Percentiles rank a stretch among this genome's conserved stretches.
phyloP scores from a whole-genome alignment of 2,329 filamentous ascomycete genomes.

The Phaeomoniella chlamydospora region DNA sequence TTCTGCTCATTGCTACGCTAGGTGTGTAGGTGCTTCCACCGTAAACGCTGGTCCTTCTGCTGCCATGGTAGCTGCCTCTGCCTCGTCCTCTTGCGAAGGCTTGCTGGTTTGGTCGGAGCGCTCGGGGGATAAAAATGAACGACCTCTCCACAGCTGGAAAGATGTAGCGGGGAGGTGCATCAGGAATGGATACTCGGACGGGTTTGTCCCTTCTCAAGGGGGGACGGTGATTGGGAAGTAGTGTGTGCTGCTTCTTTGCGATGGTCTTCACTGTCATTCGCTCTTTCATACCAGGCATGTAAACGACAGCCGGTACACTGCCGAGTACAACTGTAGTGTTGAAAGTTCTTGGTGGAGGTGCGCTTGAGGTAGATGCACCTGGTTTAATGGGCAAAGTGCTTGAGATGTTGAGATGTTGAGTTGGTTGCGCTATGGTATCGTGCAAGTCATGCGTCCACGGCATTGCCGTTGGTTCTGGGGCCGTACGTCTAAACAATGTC shows the following conservation, averaged over 20 bases:
- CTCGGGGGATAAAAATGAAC: slow-evolving; percentile 94
- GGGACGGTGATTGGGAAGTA: slow-evolving; percentile 84
- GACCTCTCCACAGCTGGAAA: slow-evolving; percentile 82
- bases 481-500: background rate
- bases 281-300: slow-evolving; percentile 58
- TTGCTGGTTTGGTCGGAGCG: slow-evolving; percentile 85
- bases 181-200: slow-evolving; percentile 79
- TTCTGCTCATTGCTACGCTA: slow-evolving; percentile 73
- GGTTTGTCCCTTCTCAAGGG: slow-evolving; percentile 92
- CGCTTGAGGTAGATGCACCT: slow-evolving; percentile 8
- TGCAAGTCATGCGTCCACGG: slow-evolving; percentile 90
- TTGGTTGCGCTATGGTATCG: slow-evolving; percentile 41
- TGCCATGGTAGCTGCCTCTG: slow-evolving; percentile 58
- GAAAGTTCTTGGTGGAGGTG: slow-evolving; percentile 43
- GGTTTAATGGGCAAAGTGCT: slow-evolving; percentile 10
- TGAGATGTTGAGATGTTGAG: slow-evolving; percentile 14
- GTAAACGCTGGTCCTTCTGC: slow-evolving; percentile 68
- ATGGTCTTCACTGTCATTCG: slow-evolving; percentile 60
- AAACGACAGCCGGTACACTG: slow-evolving; percentile 73
- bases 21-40: slow-evolving; percentile 70
- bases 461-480: slow-evolving; percentile 8
- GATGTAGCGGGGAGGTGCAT: slow-evolving; percentile 68
- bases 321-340: slow-evolving; percentile 66
- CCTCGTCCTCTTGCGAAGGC: slow-evolving; percentile 52
- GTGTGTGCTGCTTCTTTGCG: slow-evolving; percentile 79